phyloP scores from a whole-genome alignment of 2,329 filamentous ascomycete genomes.

The Ophiostoma australiae region DNA sequence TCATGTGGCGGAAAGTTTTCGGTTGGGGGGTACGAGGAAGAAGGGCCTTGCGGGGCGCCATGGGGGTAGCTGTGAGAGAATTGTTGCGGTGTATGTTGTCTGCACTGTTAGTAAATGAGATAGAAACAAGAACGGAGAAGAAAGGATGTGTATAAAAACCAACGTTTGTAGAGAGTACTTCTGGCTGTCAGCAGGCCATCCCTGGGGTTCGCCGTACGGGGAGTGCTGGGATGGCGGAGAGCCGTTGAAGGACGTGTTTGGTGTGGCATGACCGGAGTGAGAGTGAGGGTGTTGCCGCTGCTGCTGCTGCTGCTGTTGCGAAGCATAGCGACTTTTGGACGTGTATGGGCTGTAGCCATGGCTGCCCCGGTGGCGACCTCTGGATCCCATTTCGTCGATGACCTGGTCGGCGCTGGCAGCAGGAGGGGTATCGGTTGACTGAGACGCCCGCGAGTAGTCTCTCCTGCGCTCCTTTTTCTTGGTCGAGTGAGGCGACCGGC shows the following conservation, averaged over 20 bases:
- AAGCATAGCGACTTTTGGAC: slow-evolving; percentile 31
- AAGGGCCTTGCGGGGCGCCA: slow-evolving; percentile 48
- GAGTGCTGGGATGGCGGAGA: slow-evolving; percentile 41
- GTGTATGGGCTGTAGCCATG: slow-evolving; percentile 29
- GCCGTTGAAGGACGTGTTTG: slow-evolving; percentile 42
- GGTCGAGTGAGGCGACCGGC: slow-evolving; percentile 9
- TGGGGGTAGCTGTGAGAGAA: slow-evolving; percentile 55
- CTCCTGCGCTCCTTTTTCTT: slow-evolving; percentile 36
- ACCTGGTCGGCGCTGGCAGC: slow-evolving; percentile 42
- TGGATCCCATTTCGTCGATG: slow-evolving; percentile 46
- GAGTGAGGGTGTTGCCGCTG: slow-evolving; percentile 20
- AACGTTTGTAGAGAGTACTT: slow-evolving; percentile 42
- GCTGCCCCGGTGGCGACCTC: slow-evolving; percentile 33
- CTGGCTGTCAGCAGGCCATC: slow-evolving; percentile 37
- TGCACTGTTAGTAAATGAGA: slow-evolving; percentile 18
- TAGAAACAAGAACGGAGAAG: neutral
- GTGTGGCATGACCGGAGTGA: slow-evolving; percentile 34
- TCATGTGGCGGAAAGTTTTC: slow-evolving; percentile 50
- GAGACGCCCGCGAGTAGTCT: slow-evolving; percentile 26
- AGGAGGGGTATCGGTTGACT: slow-evolving; percentile 36
- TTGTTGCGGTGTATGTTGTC: slow-evolving; percentile 45
- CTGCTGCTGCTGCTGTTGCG: slow-evolving; percentile 17
- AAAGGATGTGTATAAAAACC: slow-evolving; percentile 28
- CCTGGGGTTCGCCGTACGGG: slow-evolving; percentile 39
- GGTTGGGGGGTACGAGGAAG: slow-evolving; percentile 38